phyloP scores from a whole-genome alignment of 352 stramenopile genomes.

The Phytophthora pistaciae region DNA sequence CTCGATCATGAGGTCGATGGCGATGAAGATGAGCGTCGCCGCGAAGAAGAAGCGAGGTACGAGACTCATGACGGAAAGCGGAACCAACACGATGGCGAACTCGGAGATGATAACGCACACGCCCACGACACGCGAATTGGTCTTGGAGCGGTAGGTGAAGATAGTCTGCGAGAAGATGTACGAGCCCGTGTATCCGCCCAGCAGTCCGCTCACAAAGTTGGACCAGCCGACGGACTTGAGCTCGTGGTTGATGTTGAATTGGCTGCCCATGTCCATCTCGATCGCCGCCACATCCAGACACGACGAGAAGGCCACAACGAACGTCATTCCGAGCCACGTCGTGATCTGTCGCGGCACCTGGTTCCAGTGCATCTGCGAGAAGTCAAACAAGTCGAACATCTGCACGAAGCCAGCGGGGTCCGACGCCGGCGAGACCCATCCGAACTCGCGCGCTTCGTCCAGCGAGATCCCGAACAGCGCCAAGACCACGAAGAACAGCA shows the following conservation, averaged over 20 bases:
- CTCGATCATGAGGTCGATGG: slow-evolving; percentile 97
- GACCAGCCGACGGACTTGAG: slow-evolving; percentile 94
- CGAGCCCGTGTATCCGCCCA: slow-evolving; percentile 97
- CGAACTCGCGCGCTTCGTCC: slow-evolving; percentile 90
- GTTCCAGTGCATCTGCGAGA: slow-evolving; percentile 92
- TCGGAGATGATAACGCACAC: slow-evolving; percentile 91
- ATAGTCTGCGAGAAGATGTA: slow-evolving; percentile 99
- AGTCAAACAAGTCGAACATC: slow-evolving; percentile 93
- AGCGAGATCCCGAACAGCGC: slow-evolving; percentile 80
- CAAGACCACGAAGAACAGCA: slow-evolving; percentile 93
- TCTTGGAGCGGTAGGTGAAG: slow-evolving; percentile 95
- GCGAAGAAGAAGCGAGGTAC: slow-evolving; percentile 98
- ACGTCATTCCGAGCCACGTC: slow-evolving; percentile 96
- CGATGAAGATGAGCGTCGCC: slow-evolving; percentile 97
- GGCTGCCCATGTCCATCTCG: slow-evolving; percentile 96
- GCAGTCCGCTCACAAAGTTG: slow-evolving; percentile 96
- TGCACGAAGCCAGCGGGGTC: slow-evolving; percentile 66
- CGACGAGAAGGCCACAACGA: slow-evolving; percentile 97
- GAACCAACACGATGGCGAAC: slow-evolving; percentile 90
- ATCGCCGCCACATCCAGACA: slow-evolving; percentile 98
- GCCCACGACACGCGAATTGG: slow-evolving; percentile 92
- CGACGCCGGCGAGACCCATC: slow-evolving; percentile 91
- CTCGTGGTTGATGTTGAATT: slow-evolving; percentile 97
- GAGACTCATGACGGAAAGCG: slow-evolving; percentile 95
- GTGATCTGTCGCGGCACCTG: slow-evolving; percentile 91